phyloP scores from a whole-genome alignment of 2,329 filamentous ascomycete genomes.

The Diaporthe longicolla region DNA sequence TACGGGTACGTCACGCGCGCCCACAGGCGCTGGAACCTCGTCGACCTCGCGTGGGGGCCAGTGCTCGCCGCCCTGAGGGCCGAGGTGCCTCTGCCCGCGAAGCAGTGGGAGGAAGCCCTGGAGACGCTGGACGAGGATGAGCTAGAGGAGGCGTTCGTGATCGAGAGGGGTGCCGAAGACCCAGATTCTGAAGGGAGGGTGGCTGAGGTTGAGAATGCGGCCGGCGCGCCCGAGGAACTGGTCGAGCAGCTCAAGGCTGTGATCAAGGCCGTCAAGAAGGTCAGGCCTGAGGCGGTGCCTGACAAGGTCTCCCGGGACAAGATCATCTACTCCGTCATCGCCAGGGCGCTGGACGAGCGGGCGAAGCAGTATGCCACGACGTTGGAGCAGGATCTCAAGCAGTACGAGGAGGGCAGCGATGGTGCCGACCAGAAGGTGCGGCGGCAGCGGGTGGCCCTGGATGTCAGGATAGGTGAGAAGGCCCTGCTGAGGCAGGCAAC shows the following conservation, averaged over 20 bases:
- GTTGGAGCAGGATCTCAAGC: constrained; percentile 49
- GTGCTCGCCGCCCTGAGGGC: constrained; percentile 63
- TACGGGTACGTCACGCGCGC: constrained; percentile 90
- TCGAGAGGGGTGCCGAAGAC: constrained; percentile 69
- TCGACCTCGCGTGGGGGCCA: constrained; percentile 76
- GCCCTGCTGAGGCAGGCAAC: constrained; percentile 49
- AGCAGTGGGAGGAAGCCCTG: constrained; percentile 43
- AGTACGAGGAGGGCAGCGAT: constrained; percentile 29
- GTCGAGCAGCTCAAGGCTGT: constrained; percentile 65
- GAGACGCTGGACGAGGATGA: constrained; percentile 64
- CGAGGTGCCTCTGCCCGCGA: constrained; percentile 54
- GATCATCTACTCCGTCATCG: constrained; percentile 58
- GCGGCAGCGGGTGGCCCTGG: constrained; percentile 49
- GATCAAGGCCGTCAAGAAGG: constrained; percentile 64
- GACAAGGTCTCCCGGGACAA: constrained; percentile 66
- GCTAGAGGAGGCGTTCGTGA: constrained; percentile 81
- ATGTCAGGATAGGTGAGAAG: constrained; percentile 55
- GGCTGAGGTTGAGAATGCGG: constrained; percentile 53
- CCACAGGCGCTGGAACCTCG: constrained; percentile 85
- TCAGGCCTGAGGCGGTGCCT: constrained; percentile 57
- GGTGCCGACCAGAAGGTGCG: constrained; percentile 31
- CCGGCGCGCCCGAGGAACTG: constrained; percentile 65
- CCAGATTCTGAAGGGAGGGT: constrained; percentile 62
- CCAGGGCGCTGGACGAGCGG: constrained; percentile 48
- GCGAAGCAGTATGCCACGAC: constrained; percentile 49